Base-by-base conservation (phyloP, 805 yeast genomes). In the Helenozyma rhizophorensis region DNA sequence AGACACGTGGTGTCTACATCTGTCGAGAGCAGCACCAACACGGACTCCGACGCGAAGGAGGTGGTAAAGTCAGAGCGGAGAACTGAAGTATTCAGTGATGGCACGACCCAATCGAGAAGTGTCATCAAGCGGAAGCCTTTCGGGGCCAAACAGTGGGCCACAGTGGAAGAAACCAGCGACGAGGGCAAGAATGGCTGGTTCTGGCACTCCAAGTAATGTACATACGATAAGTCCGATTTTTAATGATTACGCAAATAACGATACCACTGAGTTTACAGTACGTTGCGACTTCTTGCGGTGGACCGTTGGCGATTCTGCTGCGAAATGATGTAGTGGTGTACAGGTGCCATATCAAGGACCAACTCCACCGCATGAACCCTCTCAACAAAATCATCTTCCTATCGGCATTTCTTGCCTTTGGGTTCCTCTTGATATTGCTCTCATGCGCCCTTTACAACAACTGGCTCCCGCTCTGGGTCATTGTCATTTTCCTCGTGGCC, bases 361-460 rank as follows among this genome's bases (percentile, higher is more conserved):
- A 25, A 11, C 17, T 21, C 9, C 24, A 9, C 12, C 22, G 27
- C 39, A 66, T 65, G 71, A 65, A 66, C 48, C 71, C 72, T 30
- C 59, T 67, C 45, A 67, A 67, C 46, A 65, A 67, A 40, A 67
- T 67, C 45, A 66, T 67, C 42, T 66, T 67, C 49, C 57, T 67
- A 32, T 62, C 69, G 33, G 72, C 71, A 27, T 61, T 67, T 32
- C 51, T 67, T 23, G 73, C 73, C 7, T 56, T 68, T 13, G 73
- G 73, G 21, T 67, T 67, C 43, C 51, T 67, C 18, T 50, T 67
- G 25, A 67, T 67, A 26, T 47, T 67, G 25, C 56, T 67, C 37
- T 64, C 70, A 33, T 67, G 73, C 47, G 73, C 73, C 22, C 55
- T 67, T 32, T 67, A 56, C 51, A 57, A 58, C 41, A 67, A 65